phyloP scores from a whole-genome alignment of 2,329 filamentous ascomycete species.

The Microcyclosporella mali region DNA sequence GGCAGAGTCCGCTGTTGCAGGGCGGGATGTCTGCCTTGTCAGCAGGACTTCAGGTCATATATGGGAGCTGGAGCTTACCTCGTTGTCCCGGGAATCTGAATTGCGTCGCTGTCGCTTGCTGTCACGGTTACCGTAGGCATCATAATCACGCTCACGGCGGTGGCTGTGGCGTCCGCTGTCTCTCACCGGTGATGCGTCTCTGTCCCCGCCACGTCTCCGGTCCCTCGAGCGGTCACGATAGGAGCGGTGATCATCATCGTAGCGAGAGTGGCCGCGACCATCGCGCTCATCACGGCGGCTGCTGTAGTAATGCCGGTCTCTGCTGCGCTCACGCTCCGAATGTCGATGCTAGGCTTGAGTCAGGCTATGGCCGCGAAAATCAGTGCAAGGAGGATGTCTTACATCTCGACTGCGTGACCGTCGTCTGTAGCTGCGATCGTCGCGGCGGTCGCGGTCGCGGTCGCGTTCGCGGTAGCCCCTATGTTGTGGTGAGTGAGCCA shows the following conservation, averaged over 20 bases:
- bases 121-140: conserved; percentile 35
- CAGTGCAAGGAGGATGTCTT: neutral
- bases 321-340: conserved; percentile 9
- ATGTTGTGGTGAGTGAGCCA: conserved; percentile 10
- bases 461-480: conserved; percentile 5
- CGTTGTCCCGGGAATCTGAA: conserved; percentile 7
- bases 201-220: conserved; percentile 38
- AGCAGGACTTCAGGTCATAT: conserved; percentile 1
- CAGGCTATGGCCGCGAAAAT: neutral
- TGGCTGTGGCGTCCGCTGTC: conserved; percentile 37
- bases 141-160: conserved; percentile 51
- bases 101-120: conserved; percentile 40
- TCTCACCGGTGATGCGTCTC: conserved; percentile 18
- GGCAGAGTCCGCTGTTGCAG: conserved; percentile 6
- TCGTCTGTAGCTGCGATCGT: conserved; percentile 5
- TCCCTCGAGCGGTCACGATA: conserved; percentile 20
- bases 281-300: conserved; percentile 11
- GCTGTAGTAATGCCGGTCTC: conserved; percentile 1
- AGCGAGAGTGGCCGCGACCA: conserved; percentile 14
- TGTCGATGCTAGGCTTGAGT: conserved; percentile 2
- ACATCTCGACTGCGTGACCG: conserved; percentile 14
- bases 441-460: conserved; percentile 2
- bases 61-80: conserved; percentile 9
- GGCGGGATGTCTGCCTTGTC: conserved; percentile 18
- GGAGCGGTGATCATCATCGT: conserved; percentile 18